Percentiles rank a stretch among this genome's conserved stretches.
These are phyloP conservation scores for Colletotrichum sp. DNA, from an alignment of 2,329 filamentous ascomycete genomes.

Conservation along the genomic window DNA sequence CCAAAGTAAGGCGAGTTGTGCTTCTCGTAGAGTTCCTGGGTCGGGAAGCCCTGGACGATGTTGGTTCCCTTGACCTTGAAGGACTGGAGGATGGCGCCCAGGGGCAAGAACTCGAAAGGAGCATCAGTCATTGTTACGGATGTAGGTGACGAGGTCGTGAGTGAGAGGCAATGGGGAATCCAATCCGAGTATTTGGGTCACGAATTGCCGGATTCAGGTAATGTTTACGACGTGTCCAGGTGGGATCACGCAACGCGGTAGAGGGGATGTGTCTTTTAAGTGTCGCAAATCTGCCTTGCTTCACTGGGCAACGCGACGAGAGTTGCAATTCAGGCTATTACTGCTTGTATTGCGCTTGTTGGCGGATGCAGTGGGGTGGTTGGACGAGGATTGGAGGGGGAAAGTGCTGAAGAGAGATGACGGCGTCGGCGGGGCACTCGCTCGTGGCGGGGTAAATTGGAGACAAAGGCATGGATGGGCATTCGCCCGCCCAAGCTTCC, in stretches of 20 bases:
- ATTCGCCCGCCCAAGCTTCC: neutral
- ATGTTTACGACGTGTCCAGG: neutral
- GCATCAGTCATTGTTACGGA: constrained; percentile 46
- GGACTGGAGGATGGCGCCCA: constrained; percentile 82
- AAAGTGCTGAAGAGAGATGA: constrained; percentile 1
- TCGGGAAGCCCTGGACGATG: constrained; percentile 88
- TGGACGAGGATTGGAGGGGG: constrained; percentile 3
- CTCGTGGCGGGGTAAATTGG: constrained; percentile 22
- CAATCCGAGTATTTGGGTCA: neutral
- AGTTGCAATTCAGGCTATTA: constrained; percentile 19
- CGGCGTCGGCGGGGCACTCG: constrained; percentile 1
- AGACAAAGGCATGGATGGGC: neutral
- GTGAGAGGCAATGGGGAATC: neutral
- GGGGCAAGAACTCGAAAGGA: constrained; percentile 70
- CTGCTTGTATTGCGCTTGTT: constrained; percentile 10
- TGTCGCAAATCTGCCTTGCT: neutral
- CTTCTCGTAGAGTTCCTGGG: constrained; percentile 74
- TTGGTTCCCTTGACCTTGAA: constrained; percentile 80
- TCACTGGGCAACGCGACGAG: neutral
- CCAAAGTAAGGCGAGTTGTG: constrained; percentile 86
- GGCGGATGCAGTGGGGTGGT: constrained; percentile 6
- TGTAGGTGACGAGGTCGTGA: neutral
- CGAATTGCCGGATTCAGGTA: neutral
- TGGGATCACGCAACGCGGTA: neutral
- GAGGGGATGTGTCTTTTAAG: neutral